Conservation (phyloP, 2,329 filamentous ascomycete species). For the Penicillium occitanis region DNA sequence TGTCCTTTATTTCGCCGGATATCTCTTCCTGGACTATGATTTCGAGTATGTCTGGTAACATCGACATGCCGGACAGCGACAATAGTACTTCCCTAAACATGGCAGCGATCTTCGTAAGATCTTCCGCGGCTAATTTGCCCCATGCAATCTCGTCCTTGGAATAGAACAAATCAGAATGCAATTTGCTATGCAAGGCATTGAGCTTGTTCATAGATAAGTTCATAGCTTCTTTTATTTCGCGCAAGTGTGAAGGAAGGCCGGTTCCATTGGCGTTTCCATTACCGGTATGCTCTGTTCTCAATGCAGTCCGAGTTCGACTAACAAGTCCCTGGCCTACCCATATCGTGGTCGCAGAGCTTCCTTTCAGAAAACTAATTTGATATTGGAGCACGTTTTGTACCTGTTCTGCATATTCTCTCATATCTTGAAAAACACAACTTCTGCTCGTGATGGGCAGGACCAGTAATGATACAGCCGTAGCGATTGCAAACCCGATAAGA, state of each 20-base stretch:
- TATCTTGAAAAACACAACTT: slow-evolving; percentile 62
- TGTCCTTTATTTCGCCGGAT: neutral
- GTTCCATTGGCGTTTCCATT: slow-evolving; percentile 44
- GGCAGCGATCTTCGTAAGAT: slow-evolving; percentile 44
- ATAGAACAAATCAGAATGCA: slow-evolving; percentile 66
- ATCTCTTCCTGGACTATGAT: neutral
- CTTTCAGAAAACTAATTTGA: slow-evolving; percentile 52
- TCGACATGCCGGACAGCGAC: neutral
- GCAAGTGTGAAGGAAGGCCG: slow-evolving; percentile 21
- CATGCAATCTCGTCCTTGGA: slow-evolving; percentile 72
- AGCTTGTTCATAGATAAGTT: slow-evolving; percentile 52
- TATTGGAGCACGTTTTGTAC: slow-evolving; percentile 59
- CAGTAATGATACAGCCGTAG: slow-evolving; percentile 62
- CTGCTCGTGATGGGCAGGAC: slow-evolving; percentile 67
- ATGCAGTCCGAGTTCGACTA: neutral
- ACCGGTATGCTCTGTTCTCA: slow-evolving; percentile 50
- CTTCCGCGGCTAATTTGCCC: slow-evolving; percentile 65
- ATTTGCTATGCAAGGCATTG: slow-evolving; percentile 62
- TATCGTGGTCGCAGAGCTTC: neutral
- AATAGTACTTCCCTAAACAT: neutral
- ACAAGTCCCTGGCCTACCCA: neutral
- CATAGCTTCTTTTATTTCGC: slow-evolving; percentile 34
- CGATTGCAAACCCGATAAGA: slow-evolving; percentile 63
- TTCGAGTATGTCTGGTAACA: neutral
- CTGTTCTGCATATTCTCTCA: slow-evolving; percentile 57